Evolutionary conservation across 306 rosid species (phyloP).

Genomic region (Prunus armeniaca): DNA sequence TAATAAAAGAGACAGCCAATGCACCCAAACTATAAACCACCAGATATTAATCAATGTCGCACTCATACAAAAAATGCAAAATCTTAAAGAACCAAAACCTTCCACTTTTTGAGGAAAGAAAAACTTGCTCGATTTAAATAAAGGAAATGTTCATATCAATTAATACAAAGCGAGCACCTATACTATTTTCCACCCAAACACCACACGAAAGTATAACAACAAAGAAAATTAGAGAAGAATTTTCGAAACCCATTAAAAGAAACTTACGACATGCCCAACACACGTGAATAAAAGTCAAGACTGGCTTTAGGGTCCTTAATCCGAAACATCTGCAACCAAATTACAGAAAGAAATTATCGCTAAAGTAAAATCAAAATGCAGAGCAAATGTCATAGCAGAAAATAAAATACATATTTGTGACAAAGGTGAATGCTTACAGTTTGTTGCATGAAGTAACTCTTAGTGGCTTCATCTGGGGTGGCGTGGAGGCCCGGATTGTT

Average conservation of each 20-base stretch:
- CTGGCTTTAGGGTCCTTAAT: conserved; percentile 91
- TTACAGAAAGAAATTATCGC: neutral
- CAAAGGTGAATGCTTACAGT: conserved; percentile 43
- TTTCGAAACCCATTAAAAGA: neutral
- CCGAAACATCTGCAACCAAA: conserved; percentile 59
- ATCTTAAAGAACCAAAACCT: neutral
- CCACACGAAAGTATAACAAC: neutral
- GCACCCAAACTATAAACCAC: neutral
- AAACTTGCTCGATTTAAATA: neutral
- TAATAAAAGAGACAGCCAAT: neutral
- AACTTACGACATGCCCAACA: conserved; percentile 97
- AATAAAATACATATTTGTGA: neutral
- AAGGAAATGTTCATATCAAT: neutral
- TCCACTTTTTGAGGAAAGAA: neutral
- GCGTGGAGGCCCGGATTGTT: conserved; percentile 78
- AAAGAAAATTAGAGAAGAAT: neutral
- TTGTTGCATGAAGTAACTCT: conserved; percentile 85
- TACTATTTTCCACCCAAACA: neutral
- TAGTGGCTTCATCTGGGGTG: conserved; percentile 74
- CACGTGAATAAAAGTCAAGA: conserved; percentile 88
- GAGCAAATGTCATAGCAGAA: neutral
- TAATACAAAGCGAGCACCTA: neutral
- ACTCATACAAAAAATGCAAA: neutral
- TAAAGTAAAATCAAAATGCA: neutral
- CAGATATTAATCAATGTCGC: too few relatives aligned